Conservation (phyloP, 164 flowering plant species). For the Houttuynia cordata region DNA sequence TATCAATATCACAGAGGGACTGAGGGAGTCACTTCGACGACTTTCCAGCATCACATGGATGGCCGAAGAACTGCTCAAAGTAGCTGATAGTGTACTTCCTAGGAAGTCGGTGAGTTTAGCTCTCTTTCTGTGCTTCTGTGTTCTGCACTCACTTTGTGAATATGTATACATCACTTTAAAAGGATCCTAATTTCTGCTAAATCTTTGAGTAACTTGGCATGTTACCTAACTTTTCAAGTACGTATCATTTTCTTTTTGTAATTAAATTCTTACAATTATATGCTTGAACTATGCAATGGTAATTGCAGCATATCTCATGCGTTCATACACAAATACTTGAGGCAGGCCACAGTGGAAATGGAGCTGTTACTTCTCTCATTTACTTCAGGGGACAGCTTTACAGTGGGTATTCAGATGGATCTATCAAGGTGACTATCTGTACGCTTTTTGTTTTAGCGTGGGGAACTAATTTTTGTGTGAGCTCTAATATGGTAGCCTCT, state of each 20-base stretch:
- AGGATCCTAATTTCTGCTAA: too few relatives aligned
- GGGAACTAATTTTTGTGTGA: too few relatives aligned
- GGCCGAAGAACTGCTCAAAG: conserved; percentile 69
- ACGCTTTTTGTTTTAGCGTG: background rate
- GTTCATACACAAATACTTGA: conserved; percentile 75
- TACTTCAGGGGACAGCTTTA: conserved; percentile 65
- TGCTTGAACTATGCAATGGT: conserved; percentile 5
- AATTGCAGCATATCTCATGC: conserved; percentile 65
- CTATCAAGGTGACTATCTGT: conserved; percentile 49
- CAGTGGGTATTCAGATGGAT: conserved; percentile 72
- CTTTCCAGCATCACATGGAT: conserved; percentile 68
- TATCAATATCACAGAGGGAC: conserved; percentile 55
- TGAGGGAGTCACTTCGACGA: conserved; percentile 61
- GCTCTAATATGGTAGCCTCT: too few relatives aligned
- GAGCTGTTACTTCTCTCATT: conserved; percentile 61
- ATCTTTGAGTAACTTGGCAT: too few relatives aligned
- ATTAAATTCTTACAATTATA: background rate
- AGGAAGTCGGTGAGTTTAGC: conserved; percentile 45
- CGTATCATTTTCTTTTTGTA: background rate
- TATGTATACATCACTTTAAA: too few relatives aligned
- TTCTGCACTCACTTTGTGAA: too few relatives aligned
- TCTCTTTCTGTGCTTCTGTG: background rate
- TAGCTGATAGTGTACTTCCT: conserved; percentile 49
- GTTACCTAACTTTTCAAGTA: background rate
- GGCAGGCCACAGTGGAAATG: conserved; percentile 29